Conservation (phyloP, 306 rosid species). For the Gastrolobium bilobum region DNA sequence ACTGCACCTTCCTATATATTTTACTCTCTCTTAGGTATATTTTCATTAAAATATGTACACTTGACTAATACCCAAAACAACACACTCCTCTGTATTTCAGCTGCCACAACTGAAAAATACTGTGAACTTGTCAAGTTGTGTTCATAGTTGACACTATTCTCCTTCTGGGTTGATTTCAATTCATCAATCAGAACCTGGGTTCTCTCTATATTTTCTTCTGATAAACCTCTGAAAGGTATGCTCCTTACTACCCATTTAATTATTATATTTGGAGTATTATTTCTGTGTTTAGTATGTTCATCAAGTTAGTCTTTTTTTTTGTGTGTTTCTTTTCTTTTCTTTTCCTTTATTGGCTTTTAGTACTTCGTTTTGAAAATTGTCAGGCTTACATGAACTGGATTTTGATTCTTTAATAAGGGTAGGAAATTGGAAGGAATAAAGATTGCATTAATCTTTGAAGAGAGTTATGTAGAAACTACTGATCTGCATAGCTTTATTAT, state of each 20-base stretch:
- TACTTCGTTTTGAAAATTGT: background rate
- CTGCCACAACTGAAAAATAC: slow-evolving; percentile 16
- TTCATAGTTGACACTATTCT: slow-evolving; percentile 26
- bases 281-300: slow-evolving; percentile 28
- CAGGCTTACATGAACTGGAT: slow-evolving; percentile 25
- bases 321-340: background rate
- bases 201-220: slow-evolving; percentile 24
- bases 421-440: background rate
- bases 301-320: background rate
- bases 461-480: slow-evolving; percentile 22
- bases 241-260: background rate
- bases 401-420: slow-evolving; percentile 9
- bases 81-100: slow-evolving; percentile 49
- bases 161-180: slow-evolving; percentile 41
- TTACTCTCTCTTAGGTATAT: background rate
- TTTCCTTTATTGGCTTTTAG: background rate
- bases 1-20: slow-evolving; percentile 30
- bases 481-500: slow-evolving; percentile 1
- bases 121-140: background rate
- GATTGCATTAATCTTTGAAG: background rate
- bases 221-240: slow-evolving; percentile 46
- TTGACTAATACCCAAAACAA: slow-evolving; percentile 36
- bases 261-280: background rate
- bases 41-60: background rate
- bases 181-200: slow-evolving; percentile 35